These are phyloP conservation scores for Vitis hybrid DNA, from an alignment of 177 flowering plant genomes.

Conservation along the genomic window DNA sequence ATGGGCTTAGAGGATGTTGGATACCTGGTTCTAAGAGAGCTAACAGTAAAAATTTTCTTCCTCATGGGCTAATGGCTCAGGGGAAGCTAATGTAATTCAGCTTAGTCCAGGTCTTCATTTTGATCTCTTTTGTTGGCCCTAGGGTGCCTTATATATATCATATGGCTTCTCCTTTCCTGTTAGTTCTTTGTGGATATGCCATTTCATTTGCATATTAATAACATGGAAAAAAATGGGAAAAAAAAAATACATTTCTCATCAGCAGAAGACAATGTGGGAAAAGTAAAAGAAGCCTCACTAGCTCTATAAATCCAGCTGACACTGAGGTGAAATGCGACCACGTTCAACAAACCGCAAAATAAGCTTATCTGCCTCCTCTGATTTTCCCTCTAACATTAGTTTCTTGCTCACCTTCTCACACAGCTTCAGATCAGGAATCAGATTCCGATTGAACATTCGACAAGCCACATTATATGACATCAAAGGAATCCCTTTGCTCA, in stretches of 20 bases:
- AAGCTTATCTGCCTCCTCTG: slow-evolving; percentile 69
- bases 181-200: too few species aligned
- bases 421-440: slow-evolving; percentile 74
- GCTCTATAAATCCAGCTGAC: slow-evolving; percentile 7
- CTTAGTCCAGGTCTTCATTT: too few species aligned
- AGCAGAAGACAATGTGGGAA: not conserved
- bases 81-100: too few species aligned
- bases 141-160: too few species aligned
- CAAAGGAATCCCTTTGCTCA: slow-evolving; percentile 55
- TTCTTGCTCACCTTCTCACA: slow-evolving; percentile 69
- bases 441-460: slow-evolving; percentile 76
- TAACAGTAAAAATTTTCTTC: too few species aligned
- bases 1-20: too few species aligned
- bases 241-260: not conserved
- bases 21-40: too few species aligned
- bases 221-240: not conserved
- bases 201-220: too few species aligned
- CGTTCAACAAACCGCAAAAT: slow-evolving; percentile 81
- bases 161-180: too few species aligned
- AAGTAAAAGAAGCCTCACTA: too few species aligned
- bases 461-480: slow-evolving; percentile 78
- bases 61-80: too few species aligned
- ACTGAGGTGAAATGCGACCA: slow-evolving; percentile 43
- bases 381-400: slow-evolving; percentile 48
- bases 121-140: too few species aligned